A percentile compares a stretch with the other conserved stretches of the same genome.
Evolutionary conservation across 208 protist genomes (phyloP).

Genomic region (Balamuthia mandrillaris): DNA sequence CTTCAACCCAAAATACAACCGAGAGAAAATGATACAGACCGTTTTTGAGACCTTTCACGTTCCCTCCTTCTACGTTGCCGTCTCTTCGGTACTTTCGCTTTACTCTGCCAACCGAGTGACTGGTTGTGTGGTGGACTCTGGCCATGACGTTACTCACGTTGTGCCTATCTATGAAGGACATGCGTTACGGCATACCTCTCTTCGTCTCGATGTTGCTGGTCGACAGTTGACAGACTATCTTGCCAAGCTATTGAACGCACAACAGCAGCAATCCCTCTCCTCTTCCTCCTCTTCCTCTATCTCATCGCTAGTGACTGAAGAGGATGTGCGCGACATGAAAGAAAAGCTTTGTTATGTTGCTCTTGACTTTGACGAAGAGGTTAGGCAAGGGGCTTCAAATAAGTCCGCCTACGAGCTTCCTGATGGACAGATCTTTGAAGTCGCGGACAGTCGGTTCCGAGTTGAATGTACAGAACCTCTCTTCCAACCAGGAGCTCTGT

Average conservation of each 20-base stretch:
- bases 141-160: slow-evolving; percentile 94
- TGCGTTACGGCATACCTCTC: slow-evolving; percentile 84
- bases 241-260: slow-evolving; percentile 84
- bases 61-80: slow-evolving; percentile 83
- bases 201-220: slow-evolving; percentile 67
- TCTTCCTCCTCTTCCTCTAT: too few species aligned
- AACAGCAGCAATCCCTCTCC: too few species aligned
- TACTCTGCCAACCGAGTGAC: slow-evolving; percentile 84
- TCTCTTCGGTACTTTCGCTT: slow-evolving; percentile 94
- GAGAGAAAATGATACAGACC: slow-evolving; percentile 85
- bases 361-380: slow-evolving; percentile 91
- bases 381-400: slow-evolving; percentile 68
- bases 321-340: slow-evolving; percentile 92
- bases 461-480: slow-evolving; percentile 87
- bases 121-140: slow-evolving; percentile 89
- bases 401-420: slow-evolving; percentile 86
- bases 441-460: slow-evolving; percentile 78
- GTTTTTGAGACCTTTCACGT: slow-evolving; percentile 84
- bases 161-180: slow-evolving; percentile 96
- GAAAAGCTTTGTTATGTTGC: slow-evolving; percentile 59
- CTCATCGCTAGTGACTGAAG: too few species aligned
- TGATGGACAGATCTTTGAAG: slow-evolving; percentile 79
- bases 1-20: slow-evolving; percentile 83
- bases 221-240: slow-evolving; percentile 88
- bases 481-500: slow-evolving; percentile 92